Conservation (phyloP, 768 basidiomycete species). For the Agaricus subrufescens region DNA sequence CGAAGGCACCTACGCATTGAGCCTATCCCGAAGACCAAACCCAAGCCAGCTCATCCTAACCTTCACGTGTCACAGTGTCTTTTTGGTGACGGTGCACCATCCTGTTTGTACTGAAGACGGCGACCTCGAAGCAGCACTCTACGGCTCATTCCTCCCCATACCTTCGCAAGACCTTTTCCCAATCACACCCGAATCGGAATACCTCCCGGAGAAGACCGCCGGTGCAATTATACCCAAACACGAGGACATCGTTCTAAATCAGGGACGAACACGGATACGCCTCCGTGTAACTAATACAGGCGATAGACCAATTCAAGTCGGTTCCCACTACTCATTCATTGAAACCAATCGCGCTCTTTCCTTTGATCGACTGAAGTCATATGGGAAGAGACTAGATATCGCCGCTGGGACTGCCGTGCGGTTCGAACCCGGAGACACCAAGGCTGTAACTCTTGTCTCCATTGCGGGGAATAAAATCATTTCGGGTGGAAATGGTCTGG, state of each 20-base stretch:
- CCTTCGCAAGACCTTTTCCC: slow-evolving; percentile 69
- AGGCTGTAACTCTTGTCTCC: slow-evolving; percentile 76
- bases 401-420: slow-evolving; percentile 92
- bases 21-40: neutral
- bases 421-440: slow-evolving; percentile 90
- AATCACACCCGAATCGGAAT: slow-evolving; percentile 38
- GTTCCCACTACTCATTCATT: slow-evolving; percentile 92
- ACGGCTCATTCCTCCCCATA: slow-evolving; percentile 88
- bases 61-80: slow-evolving; percentile 47
- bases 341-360: slow-evolving; percentile 79
- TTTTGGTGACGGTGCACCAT: slow-evolving; percentile 96
- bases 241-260: slow-evolving; percentile 70
- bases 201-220: slow-evolving; percentile 52
- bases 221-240: slow-evolving; percentile 72
- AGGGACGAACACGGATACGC: slow-evolving; percentile 60
- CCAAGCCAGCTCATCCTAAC: neutral
- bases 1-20: too few relatives aligned
- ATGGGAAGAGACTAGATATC: slow-evolving; percentile 88
- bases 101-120: slow-evolving; percentile 86
- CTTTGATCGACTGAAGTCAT: slow-evolving; percentile 80
- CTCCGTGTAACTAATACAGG: slow-evolving; percentile 86
- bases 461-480: slow-evolving; percentile 71
- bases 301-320: slow-evolving; percentile 90
- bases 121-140: slow-evolving; percentile 78
- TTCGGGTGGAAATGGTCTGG: slow-evolving; percentile 78